Evolutionary conservation across 495 filamentous ascomycete species (phyloP).

Genomic region (Oleoguttula mirabilis): DNA sequence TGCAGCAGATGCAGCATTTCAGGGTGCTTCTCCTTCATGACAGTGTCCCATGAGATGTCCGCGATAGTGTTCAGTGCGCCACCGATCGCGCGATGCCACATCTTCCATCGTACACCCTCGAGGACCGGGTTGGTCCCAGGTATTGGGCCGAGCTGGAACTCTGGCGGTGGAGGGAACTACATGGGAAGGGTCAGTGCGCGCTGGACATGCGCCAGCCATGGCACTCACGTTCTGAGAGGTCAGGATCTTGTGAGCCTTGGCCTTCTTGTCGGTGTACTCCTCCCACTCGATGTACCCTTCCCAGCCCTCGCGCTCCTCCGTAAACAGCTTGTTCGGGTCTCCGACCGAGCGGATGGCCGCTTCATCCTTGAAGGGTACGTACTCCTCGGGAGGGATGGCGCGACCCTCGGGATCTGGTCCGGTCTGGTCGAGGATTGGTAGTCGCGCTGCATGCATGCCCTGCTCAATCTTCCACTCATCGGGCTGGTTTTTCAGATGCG

Average conservation of each 20-base stretch:
- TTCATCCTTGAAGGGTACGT: conserved; percentile 28
- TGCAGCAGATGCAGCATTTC: conserved; percentile 59
- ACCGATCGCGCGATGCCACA: conserved; percentile 49
- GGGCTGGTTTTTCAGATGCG: conserved; percentile 27
- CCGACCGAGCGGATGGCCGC: conserved; percentile 29
- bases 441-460: conserved; percentile 35
- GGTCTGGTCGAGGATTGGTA: conserved; percentile 39
- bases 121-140: conserved; percentile 52
- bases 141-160: conserved; percentile 49
- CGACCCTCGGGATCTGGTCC: conserved; percentile 24
- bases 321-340: conserved; percentile 25
- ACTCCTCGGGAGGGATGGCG: conserved; percentile 18
- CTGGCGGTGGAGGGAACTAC: conserved; percentile 33
- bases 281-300: conserved; percentile 54
- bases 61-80: conserved; percentile 36
- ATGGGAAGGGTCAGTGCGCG: background rate
- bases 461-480: conserved; percentile 47
- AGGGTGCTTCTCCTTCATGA: conserved; percentile 47
- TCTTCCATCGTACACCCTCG: conserved; percentile 48
- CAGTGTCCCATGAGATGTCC: conserved; percentile 45
- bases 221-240: conserved; percentile 36
- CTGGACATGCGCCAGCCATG: background rate
- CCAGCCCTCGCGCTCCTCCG: conserved; percentile 5
- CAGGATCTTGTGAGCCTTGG: conserved; percentile 42
- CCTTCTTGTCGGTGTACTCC: conserved; percentile 52